Evolutionary conservation across 345 rosid species (phyloP), one percentile per base, ranked within the genome.

Genomic region (Dovyalis caffra): DNA sequence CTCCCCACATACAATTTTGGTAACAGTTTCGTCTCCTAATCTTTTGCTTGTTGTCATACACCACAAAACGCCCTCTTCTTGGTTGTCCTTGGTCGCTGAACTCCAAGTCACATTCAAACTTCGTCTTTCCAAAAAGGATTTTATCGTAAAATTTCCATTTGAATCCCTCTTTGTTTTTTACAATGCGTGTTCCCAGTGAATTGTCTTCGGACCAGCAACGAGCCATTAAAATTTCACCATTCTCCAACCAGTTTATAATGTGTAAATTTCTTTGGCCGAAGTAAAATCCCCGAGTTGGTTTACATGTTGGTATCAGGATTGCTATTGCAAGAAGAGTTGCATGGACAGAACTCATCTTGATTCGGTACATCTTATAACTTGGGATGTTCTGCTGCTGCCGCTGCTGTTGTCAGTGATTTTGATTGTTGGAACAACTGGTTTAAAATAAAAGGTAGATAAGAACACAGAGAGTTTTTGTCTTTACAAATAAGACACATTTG

Each of bases 1-100:
- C 76, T 8, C 69, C 69, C 76, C 76, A 73, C 69, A 63, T 63
- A 43, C 76, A 73, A 62, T 63, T 57, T 37, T 45, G 31, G 20
- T 10, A 28, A 16, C 69, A 73, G 64, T 31, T 31, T 29, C 76
- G 66, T 63, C 76, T 73, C 34, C 76, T 43, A 2, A 63, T 7
- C 31, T 31, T 31, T 6, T 9, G 21, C 32, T 9, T 64, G 69
- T 11, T 62, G 18, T 73, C 76, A 45, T 73, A 73, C 18, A 73
- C 43, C 18, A 63, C 61, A 14, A 73, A 73, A 47, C 23, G 61
- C 8, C 76, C 76, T 62, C 76, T 63, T 29, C 8, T 62, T 5
- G 69, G 61, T 5, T 11, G 5, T 9, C 61, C 45, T 45, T 66
- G 43, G 18, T 73, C 26, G 12, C 31, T 14, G 29, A 57, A 71